Percentiles rank a stretch among this genome's conserved stretches.
Evolutionary conservation across 169 alveolate genomes (phyloP).

Genomic region (Cryptosporidium tyzzeri): DNA sequence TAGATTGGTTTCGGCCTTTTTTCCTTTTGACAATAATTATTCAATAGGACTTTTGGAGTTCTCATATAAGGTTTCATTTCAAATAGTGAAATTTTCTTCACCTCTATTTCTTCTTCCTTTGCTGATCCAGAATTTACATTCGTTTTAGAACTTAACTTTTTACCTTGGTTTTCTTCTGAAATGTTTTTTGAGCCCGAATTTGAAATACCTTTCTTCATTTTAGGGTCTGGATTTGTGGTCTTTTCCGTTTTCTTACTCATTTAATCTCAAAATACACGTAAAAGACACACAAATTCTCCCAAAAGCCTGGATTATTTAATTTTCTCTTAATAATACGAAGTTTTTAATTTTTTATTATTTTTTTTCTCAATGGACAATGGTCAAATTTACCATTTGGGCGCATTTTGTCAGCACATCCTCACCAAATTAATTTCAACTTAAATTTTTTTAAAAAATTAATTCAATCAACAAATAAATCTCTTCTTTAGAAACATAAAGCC

Average conservation of each 20-base stretch:
- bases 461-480: too few relatives aligned
- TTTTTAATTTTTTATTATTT: neutral
- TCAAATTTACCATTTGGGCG: constrained; percentile 7
- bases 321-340: neutral
- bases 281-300: constrained; percentile 1
- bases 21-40: constrained; percentile 54
- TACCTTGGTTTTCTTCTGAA: neutral
- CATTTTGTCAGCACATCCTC: neutral
- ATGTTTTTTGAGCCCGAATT: neutral
- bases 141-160: neutral
- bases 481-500: neutral
- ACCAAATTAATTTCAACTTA: neutral
- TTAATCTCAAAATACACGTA: neutral
- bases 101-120: neutral
- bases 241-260: constrained; percentile 1
- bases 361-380: neutral
- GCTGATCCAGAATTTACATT: neutral
- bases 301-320: neutral
- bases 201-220: constrained; percentile 1
- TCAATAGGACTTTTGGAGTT: constrained; percentile 49
- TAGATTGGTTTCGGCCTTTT: constrained; percentile 63
- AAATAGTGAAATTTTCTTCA: constrained; percentile 32
- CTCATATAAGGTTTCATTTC: constrained; percentile 74
- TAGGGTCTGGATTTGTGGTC: neutral
- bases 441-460: too few relatives aligned